Evolutionary conservation across 257 asterid genomes (phyloP).

Genomic region (Catharanthus roseus): DNA sequence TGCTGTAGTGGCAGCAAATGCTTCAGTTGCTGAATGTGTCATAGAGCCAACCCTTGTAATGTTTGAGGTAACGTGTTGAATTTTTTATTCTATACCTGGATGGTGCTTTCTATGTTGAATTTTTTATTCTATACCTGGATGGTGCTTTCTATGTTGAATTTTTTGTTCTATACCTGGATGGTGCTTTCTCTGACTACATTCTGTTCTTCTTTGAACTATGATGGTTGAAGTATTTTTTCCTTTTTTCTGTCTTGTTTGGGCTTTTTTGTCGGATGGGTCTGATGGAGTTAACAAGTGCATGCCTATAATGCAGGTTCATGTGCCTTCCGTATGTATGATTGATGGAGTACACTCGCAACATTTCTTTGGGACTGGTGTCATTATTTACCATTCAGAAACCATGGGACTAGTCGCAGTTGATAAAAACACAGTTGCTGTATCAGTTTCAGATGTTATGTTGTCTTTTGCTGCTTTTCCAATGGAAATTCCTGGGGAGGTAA

Average conservation of each 20-base stretch:
- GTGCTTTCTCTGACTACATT: background rate
- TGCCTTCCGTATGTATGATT: slow-evolving; percentile 95
- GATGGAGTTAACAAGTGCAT: background rate
- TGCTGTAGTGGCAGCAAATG: slow-evolving; percentile 60
- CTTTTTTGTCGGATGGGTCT: too few relatives aligned
- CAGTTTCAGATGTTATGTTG: slow-evolving; percentile 95
- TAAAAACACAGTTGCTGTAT: slow-evolving; percentile 91
- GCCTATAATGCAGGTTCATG: slow-evolving; percentile 77
- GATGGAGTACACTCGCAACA: slow-evolving; percentile 99
- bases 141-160: background rate
- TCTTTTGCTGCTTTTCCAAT: slow-evolving; percentile 99
- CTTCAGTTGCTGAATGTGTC: slow-evolving; percentile 84
- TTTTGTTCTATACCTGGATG: background rate
- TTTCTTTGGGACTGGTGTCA: slow-evolving; percentile 94
- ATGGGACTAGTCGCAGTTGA: slow-evolving; percentile 97
- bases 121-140: background rate
- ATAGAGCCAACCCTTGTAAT: slow-evolving; percentile 96
- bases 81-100: background rate
- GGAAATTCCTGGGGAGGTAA: slow-evolving; percentile 98
- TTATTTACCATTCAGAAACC: slow-evolving; percentile 76
- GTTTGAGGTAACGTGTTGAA: slow-evolving; percentile 72
- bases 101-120: background rate
- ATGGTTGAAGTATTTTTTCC: background rate
- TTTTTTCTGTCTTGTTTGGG: background rate
- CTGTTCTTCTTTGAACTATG: background rate